Conservation (phyloP, 257 asterid genomes). For the Ligustrum vulgare region DNA sequence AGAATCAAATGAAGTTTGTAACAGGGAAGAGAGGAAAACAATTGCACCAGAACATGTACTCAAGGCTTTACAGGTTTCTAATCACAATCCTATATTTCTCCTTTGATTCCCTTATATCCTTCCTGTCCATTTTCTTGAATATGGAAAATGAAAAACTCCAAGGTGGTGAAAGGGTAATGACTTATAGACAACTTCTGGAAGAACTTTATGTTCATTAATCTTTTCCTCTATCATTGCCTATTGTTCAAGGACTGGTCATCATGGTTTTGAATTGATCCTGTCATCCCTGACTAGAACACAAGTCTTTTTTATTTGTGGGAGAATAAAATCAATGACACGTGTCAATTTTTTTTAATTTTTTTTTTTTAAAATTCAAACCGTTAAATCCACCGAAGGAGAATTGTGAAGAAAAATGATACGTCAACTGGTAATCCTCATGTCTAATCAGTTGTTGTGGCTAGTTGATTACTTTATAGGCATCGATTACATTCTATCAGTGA, state of each 20-base stretch:
- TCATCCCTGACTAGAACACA: neutral
- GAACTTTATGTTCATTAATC: neutral
- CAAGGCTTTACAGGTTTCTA: constrained; percentile 79
- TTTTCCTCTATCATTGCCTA: neutral
- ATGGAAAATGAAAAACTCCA: neutral
- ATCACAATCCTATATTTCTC: constrained; percentile 11
- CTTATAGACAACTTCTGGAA: constrained; percentile 3
- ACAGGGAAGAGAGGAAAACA: constrained; percentile 81
- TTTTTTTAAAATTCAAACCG: neutral
- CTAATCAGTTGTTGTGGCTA: neutral
- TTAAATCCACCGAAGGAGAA: neutral
- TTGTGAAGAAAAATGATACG: neutral
- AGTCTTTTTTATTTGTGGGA: neutral
- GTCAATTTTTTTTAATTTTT: neutral
- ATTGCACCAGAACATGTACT: constrained; percentile 98
- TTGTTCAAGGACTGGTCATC: neutral
- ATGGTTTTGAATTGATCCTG: neutral
- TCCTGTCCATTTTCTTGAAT: neutral
- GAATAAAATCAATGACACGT: neutral
- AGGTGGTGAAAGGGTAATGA: neutral
- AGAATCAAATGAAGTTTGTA: constrained; percentile 95
- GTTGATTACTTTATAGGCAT: neutral
- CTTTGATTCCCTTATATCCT: neutral
- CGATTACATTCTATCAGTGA: neutral
- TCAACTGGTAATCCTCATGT: neutral